Evolutionary conservation across 192 early-diverging fungal species (phyloP).

Genomic region (Linnemannia elongata): DNA sequence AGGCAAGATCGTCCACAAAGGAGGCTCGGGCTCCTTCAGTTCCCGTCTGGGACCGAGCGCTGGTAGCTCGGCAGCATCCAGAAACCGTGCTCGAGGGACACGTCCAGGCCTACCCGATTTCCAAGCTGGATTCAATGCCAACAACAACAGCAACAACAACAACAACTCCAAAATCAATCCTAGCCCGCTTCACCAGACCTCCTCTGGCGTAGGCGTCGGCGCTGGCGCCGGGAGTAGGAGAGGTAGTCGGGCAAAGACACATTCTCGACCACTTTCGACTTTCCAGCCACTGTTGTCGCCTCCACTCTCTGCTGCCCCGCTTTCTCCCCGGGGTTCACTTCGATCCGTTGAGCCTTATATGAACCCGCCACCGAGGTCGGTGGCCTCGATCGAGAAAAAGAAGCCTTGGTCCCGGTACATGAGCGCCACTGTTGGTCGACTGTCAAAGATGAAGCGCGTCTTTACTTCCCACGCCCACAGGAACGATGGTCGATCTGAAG

Average conservation of each 20-base stretch:
- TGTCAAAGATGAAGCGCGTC: slow-evolving; percentile 42
- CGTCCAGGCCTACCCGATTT: slow-evolving; percentile 16
- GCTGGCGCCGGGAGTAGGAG: neutral
- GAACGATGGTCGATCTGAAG: slow-evolving; percentile 2
- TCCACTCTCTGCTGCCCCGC: neutral
- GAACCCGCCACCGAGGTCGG: slow-evolving; percentile 31
- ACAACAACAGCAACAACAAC: neutral
- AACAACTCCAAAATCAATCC: neutral
- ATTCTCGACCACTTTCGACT: slow-evolving; percentile 11
- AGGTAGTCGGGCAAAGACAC: neutral
- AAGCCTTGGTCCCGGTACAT: slow-evolving; percentile 34
- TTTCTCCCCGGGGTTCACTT: slow-evolving; percentile 13
- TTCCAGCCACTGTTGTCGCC: neutral
- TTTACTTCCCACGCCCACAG: slow-evolving; percentile 14
- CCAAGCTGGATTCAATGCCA: neutral
- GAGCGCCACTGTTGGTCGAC: slow-evolving; percentile 32
- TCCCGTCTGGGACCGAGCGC: neutral
- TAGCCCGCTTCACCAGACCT: neutral
- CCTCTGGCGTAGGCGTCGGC: too few relatives aligned
- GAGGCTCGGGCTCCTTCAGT: neutral
- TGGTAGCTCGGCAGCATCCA: slow-evolving; percentile 7
- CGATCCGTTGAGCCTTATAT: slow-evolving; percentile 44
- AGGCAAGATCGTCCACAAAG: neutral
- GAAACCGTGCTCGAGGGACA: neutral
- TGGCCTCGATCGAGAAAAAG: slow-evolving; percentile 23